Conservation (phyloP, 352 stramenopile genomes). For the Phytophthora ramorum region DNA sequence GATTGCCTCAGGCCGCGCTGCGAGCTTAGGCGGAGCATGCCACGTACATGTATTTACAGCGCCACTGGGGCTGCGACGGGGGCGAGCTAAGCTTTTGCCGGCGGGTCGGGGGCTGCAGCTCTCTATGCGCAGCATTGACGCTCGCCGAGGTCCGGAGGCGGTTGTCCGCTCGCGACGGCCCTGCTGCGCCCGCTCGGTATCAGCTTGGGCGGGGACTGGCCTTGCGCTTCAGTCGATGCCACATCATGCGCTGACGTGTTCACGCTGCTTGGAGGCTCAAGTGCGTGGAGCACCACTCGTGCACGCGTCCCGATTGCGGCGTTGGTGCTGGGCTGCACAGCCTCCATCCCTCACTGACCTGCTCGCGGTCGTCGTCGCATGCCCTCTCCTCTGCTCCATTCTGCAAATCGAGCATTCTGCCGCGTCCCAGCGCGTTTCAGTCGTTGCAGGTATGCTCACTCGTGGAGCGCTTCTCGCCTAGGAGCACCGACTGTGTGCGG, state of each 20-base stretch:
- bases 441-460: conserved; percentile 4
- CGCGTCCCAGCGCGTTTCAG: not conserved
- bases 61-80: not conserved
- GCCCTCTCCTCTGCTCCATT: conserved; percentile 7
- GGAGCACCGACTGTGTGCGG: not conserved
- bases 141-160: conserved; percentile 3
- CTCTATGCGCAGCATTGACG: not conserved
- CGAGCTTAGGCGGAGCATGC: not conserved
- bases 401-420: conserved; percentile 4
- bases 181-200: not conserved
- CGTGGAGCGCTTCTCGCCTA: too few species aligned
- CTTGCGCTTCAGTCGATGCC: conserved; percentile 27
- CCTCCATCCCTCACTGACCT: not conserved
- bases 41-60: not conserved
- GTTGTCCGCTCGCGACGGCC: conserved; percentile 16
- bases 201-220: not conserved
- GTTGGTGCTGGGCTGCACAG: conserved; percentile 12
- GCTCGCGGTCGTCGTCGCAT: not conserved
- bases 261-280: conserved; percentile 14
- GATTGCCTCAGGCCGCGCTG: not conserved
- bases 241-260: conserved; percentile 33
- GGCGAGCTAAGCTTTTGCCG: not conserved
- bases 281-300: conserved; percentile 24
- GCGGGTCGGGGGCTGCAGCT: not conserved
- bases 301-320: conserved; percentile 16